phyloP scores from a whole-genome alignment of 495 filamentous ascomycete genomes.

The Ramalina peruviana region DNA sequence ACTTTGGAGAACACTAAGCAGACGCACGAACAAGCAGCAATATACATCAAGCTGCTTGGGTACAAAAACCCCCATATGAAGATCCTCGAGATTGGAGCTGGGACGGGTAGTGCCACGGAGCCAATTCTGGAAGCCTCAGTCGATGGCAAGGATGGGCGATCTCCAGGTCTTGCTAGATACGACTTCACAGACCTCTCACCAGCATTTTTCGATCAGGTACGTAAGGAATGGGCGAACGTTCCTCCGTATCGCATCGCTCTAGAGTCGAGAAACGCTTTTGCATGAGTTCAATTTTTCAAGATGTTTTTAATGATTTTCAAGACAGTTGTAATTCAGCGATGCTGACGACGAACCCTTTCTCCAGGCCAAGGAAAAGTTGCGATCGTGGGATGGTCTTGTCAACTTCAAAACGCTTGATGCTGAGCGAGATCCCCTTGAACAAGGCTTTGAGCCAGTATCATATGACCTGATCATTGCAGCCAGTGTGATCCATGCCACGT shows the following conservation, averaged over 20 bases:
- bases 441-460: conserved; percentile 7
- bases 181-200: conserved; percentile 39
- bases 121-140: not conserved
- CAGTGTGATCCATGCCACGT: conserved; percentile 20
- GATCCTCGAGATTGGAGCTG: conserved; percentile 39
- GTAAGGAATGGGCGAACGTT: too few relatives aligned
- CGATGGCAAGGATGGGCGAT: not conserved
- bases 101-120: conserved; percentile 24
- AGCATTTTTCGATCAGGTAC: conserved; percentile 30
- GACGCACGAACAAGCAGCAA: not conserved
- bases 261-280: too few relatives aligned
- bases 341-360: too few relatives aligned
- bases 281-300: too few relatives aligned
- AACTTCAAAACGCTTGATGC: conserved; percentile 2
- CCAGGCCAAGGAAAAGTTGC: conserved; percentile 13
- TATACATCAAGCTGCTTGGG: conserved; percentile 19
- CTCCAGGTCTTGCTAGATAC: conserved; percentile 14
- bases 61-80: conserved; percentile 26
- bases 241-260: too few relatives aligned
- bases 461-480: conserved; percentile 15
- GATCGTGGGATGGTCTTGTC: conserved; percentile 12
- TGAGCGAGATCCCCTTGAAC: conserved; percentile 1
- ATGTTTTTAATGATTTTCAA: too few relatives aligned
- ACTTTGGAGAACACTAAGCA: conserved; percentile 10
- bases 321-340: too few relatives aligned